Evolutionary conservation across 257 asterid species (phyloP).

Genomic region (Primulina eburnea): DNA sequence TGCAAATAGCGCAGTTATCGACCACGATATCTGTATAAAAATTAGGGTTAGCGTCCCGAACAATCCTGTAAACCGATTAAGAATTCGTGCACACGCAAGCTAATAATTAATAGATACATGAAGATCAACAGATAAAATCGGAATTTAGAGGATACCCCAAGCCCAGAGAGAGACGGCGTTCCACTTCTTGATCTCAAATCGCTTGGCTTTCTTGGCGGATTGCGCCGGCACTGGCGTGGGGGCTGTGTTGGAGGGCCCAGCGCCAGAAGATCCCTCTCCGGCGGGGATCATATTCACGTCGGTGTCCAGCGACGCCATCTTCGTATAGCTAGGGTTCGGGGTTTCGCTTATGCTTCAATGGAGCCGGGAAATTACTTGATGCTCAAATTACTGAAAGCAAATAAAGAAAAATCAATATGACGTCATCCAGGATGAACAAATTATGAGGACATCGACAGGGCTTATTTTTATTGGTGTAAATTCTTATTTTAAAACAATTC

Average conservation of each 20-base stretch:
- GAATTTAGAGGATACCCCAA: conserved; percentile 57
- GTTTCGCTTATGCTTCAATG: not conserved
- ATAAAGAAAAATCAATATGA: no score
- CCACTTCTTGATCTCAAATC: conserved; percentile 91
- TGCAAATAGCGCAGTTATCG: conserved; percentile 92
- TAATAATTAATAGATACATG: not conserved
- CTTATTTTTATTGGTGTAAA: no score
- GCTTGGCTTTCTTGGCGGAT: conserved; percentile 60
- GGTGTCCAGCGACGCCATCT: conserved; percentile 73
- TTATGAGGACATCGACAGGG: not conserved
- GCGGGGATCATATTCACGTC: conserved; percentile 73
- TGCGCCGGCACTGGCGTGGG: conserved; percentile 31
- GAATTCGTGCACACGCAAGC: not conserved
- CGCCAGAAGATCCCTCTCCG: conserved; percentile 65
- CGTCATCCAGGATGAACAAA: no score
- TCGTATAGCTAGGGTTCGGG: not conserved
- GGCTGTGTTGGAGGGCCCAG: conserved; percentile 48
- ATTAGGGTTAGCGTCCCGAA: conserved; percentile 29
- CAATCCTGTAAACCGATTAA: conserved; percentile 6
- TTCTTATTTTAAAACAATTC: no score
- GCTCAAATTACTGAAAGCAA: not conserved
- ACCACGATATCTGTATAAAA: conserved; percentile 78
- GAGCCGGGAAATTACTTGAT: not conserved
- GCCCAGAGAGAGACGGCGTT: conserved; percentile 94
- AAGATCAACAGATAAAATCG: conserved; percentile 9